These are phyloP conservation scores for Xerocomus potaroensis DNA, from an alignment of 768 basidiomycete genomes.

Conservation along the genomic window DNA sequence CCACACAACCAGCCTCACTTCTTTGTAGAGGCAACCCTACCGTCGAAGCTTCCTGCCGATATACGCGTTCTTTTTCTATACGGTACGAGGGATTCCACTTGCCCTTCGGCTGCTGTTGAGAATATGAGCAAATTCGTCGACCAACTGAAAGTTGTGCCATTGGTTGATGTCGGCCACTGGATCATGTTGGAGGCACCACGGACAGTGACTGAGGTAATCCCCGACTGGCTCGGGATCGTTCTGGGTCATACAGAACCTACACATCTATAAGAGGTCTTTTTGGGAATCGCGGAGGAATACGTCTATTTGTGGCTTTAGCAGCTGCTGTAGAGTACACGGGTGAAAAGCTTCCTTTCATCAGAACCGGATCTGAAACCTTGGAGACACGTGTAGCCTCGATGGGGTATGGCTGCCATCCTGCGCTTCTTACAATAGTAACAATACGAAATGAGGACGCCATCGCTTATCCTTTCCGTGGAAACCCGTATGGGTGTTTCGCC, in stretches of 20 bases:
- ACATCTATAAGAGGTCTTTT: constrained; percentile 5
- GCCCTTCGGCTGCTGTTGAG: constrained; percentile 37
- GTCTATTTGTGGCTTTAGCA: background rate
- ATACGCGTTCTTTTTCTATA: constrained; percentile 61
- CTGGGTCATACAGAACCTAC: background rate
- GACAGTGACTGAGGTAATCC: constrained; percentile 45
- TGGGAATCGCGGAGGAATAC: background rate
- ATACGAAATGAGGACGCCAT: background rate
- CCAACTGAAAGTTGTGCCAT: constrained; percentile 44
- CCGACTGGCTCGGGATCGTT: constrained; percentile 39
- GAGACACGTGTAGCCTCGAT: background rate
- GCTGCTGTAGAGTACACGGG: background rate
- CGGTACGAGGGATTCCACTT: constrained; percentile 53
- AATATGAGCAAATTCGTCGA: constrained; percentile 49
- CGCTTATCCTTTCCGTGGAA: background rate
- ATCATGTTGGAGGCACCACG: constrained; percentile 60
- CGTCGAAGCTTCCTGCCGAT: constrained; percentile 38
- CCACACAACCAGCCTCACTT: background rate
- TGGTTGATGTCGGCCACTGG: constrained; percentile 66
- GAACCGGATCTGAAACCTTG: background rate
- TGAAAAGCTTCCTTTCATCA: no score
- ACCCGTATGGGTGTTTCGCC: background rate
- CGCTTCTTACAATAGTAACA: background rate
- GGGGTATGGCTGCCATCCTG: background rate
- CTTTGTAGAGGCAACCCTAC: constrained; percentile 40